Conservation (phyloP, 345 rosid species). For the Acer campestre region DNA sequence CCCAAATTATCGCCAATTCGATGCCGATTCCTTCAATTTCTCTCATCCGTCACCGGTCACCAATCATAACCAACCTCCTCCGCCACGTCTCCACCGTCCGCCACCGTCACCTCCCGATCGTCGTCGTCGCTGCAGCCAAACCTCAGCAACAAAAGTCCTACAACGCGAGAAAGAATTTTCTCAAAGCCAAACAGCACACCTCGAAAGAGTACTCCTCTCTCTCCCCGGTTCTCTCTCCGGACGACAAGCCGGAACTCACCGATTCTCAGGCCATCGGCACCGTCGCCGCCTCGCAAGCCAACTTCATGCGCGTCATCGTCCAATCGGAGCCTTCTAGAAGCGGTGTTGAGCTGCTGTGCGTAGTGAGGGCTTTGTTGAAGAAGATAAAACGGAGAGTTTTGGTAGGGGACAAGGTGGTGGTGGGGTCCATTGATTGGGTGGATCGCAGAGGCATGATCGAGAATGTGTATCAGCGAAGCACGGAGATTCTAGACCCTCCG, state of each 20-base stretch:
- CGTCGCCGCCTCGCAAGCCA: slow-evolving; percentile 90
- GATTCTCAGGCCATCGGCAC: slow-evolving; percentile 85
- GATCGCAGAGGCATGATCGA: slow-evolving; percentile 86
- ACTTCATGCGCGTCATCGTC: slow-evolving; percentile 93
- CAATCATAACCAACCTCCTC: slow-evolving; percentile 31
- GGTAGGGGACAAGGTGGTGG: slow-evolving; percentile 88
- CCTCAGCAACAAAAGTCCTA: slow-evolving; percentile 50
- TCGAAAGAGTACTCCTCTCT: slow-evolving; percentile 68
- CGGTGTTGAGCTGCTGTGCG: slow-evolving; percentile 83
- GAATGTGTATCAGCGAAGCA: slow-evolving; percentile 67
- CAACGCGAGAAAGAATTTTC: slow-evolving; percentile 64
- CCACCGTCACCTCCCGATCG: slow-evolving; percentile 23
- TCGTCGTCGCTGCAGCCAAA: slow-evolving; percentile 38
- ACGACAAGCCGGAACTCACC: slow-evolving; percentile 51
- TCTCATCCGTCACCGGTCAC: slow-evolving; percentile 46
- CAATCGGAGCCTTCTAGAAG: slow-evolving; percentile 26
- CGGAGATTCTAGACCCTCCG: slow-evolving; percentile 78
- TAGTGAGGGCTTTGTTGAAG: slow-evolving; percentile 85
- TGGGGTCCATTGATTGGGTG: slow-evolving; percentile 90
- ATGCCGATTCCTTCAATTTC: slow-evolving; percentile 57
- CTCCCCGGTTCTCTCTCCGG: slow-evolving; percentile 63
- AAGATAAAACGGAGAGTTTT: slow-evolving; percentile 89
- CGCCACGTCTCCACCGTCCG: slow-evolving; percentile 35
- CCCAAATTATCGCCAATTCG: not conserved
- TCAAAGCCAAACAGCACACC: slow-evolving; percentile 56